Conservation (phyloP, 129 eudicot genomes). For the Sambucus nigra region DNA sequence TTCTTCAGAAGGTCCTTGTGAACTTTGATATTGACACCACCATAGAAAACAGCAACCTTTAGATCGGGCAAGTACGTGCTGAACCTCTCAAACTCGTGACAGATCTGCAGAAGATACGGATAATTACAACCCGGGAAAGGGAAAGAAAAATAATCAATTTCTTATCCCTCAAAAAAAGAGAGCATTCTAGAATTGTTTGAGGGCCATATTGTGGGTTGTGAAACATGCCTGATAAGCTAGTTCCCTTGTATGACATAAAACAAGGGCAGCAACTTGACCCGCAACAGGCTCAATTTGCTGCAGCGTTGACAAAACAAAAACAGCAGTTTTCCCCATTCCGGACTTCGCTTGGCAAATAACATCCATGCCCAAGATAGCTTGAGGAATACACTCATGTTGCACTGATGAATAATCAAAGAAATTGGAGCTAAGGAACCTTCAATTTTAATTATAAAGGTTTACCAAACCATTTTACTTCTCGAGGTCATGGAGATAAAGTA, state of each 20-base stretch:
- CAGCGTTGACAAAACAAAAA: slow-evolving; percentile 81
- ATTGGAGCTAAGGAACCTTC: slow-evolving; percentile 69
- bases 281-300: slow-evolving; percentile 96
- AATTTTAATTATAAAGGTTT: slow-evolving; percentile 54
- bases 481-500: slow-evolving; percentile 45
- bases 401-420: slow-evolving; percentile 89
- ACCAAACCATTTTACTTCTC: slow-evolving; percentile 66
- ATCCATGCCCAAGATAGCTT: slow-evolving; percentile 99
- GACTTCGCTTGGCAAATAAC: slow-evolving; percentile 99
- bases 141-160: slow-evolving; percentile 3
- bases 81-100: slow-evolving; percentile 95
- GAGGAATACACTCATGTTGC: slow-evolving; percentile 98
- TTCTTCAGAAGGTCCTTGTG: slow-evolving; percentile 91
- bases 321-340: slow-evolving; percentile 99
- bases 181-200: background rate
- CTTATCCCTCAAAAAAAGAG: background rate
- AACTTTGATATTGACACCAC: slow-evolving; percentile 86
- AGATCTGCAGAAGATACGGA: slow-evolving; percentile 40
- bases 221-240: slow-evolving; percentile 77
- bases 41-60: slow-evolving; percentile 95
- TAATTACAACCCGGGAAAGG: background rate
- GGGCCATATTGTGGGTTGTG: background rate
- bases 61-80: slow-evolving; percentile 81
- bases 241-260: slow-evolving; percentile 89
- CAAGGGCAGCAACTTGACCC: slow-evolving; percentile 98